These are phyloP conservation scores for Blastocystis sp. DNA, from an alignment of 352 stramenopile genomes.

Conservation along the genomic window DNA sequence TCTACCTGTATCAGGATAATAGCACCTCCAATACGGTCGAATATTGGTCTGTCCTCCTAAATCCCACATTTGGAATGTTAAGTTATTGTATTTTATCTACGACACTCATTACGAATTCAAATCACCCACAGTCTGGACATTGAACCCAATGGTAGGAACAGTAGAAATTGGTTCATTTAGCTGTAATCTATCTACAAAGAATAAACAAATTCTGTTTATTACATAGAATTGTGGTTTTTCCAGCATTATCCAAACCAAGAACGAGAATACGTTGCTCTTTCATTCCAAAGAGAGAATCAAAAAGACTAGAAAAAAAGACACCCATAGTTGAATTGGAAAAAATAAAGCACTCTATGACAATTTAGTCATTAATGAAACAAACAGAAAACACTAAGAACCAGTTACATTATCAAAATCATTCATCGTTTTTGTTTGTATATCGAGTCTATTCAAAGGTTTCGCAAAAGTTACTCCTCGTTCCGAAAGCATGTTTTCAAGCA, in stretches of 20 bases:
- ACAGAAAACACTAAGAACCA: too few species aligned
- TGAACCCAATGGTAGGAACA: constrained; percentile 97
- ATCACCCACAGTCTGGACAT: constrained; percentile 72
- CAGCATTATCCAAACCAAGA: constrained; percentile 95
- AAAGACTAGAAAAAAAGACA: constrained; percentile 90
- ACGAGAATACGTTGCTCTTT: constrained; percentile 99
- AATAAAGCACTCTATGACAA: constrained; percentile 82
- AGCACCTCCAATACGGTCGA: constrained; percentile 97
- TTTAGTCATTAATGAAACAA: neutral
- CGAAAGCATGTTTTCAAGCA: neutral
- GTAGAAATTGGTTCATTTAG: constrained; percentile 92
- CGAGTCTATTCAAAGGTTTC: neutral
- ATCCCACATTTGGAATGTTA: constrained; percentile 95
- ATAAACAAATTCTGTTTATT: neutral
- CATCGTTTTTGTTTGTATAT: too few species aligned
- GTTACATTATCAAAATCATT: too few species aligned
- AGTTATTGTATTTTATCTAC: constrained; percentile 76
- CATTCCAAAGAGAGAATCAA: constrained; percentile 93
- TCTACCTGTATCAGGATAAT: constrained; percentile 96
- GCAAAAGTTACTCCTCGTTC: neutral
- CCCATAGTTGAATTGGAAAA: constrained; percentile 74
- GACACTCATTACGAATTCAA: constrained; percentile 57
- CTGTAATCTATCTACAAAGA: constrained; percentile 59
- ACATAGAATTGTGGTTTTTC: constrained; percentile 99
- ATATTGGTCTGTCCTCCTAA: constrained; percentile 98